phyloP scores from a whole-genome alignment of 192 early-diverging fungal genomes.

The Podila verticillata region DNA sequence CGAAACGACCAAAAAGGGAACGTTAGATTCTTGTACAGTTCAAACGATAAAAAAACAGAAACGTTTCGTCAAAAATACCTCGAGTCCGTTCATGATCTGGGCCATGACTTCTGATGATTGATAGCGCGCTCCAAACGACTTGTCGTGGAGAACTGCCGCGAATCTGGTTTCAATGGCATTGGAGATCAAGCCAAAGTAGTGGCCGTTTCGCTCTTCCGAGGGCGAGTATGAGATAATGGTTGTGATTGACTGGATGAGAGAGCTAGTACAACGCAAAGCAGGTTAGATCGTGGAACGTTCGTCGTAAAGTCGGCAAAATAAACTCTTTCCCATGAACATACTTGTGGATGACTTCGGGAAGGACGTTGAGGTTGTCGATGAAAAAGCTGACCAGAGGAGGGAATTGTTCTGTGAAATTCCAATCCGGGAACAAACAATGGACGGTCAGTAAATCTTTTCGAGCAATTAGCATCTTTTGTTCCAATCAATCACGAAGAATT shows the following conservation, averaged over 20 bases:
- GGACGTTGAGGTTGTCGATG: conserved; percentile 60
- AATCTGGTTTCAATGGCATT: conserved; percentile 70
- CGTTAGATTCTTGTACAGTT: background rate
- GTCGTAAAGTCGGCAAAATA: background rate
- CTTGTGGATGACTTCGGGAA: conserved; percentile 73
- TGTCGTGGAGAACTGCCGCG: conserved; percentile 60
- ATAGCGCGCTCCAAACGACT: conserved; percentile 65
- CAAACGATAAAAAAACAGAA: background rate
- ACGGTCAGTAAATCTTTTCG: too few species aligned
- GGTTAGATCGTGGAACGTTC: background rate
- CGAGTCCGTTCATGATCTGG: conserved; percentile 72
- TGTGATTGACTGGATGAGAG: conserved; percentile 71
- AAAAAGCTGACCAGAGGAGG: conserved; percentile 69
- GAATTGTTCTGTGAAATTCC: conserved; percentile 55
- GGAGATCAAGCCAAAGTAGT: conserved; percentile 69
- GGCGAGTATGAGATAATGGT: conserved; percentile 66
- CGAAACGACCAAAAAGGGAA: background rate
- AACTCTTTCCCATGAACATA: conserved; percentile 19
- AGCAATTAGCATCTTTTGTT: too few species aligned
- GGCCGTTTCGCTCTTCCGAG: conserved; percentile 54
- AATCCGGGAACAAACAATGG: conserved; percentile 1
- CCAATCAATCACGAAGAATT: too few species aligned
- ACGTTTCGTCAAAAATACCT: conserved; percentile 46
- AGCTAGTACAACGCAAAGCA: conserved; percentile 43
- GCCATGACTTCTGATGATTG: conserved; percentile 63